These are phyloP conservation scores for Mortierella sp. DNA, from an alignment of 371 early-diverging fungal genomes.

Conservation along the genomic window DNA sequence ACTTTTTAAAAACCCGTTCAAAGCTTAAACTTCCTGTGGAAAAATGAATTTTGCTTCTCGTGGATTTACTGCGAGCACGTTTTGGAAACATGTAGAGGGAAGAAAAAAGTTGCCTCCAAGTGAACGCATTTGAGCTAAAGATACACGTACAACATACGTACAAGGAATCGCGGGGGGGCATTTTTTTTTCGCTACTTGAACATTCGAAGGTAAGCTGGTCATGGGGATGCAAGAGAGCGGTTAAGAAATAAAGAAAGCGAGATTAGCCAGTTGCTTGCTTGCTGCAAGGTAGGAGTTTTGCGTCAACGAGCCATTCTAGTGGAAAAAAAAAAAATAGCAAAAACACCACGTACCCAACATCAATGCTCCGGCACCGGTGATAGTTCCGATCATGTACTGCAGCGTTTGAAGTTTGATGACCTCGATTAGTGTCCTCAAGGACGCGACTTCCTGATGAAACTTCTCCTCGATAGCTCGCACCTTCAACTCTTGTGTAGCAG, in stretches of 20 bases:
- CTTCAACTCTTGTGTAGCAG: slow-evolving; percentile 83
- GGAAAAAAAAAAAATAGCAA: background rate
- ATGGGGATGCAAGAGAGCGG: background rate
- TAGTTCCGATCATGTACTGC: slow-evolving; percentile 86
- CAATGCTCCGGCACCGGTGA: slow-evolving; percentile 85
- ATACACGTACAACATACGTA: too few relatives aligned
- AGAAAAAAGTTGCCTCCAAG: too few relatives aligned
- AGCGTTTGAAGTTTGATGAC: slow-evolving; percentile 87
- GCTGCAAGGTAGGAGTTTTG: background rate
- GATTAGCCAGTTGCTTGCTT: background rate
- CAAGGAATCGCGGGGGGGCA: too few relatives aligned
- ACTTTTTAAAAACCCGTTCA: too few relatives aligned
- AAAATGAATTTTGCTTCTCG: too few relatives aligned
- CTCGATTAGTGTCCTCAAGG: slow-evolving; percentile 90
- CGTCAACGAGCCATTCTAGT: background rate
- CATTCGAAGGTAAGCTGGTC: slow-evolving; percentile 56
- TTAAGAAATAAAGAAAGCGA: background rate
- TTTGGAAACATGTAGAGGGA: too few relatives aligned
- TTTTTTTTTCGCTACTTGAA: slow-evolving; percentile 51
- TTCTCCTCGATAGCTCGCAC: slow-evolving; percentile 89
- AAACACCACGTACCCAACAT: slow-evolving; percentile 64
- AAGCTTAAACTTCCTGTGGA: too few relatives aligned
- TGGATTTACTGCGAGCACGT: too few relatives aligned
- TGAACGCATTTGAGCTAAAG: too few relatives aligned
- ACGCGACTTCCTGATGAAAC: slow-evolving; percentile 90